A percentile compares a stretch with the other conserved stretches of the same genome.
phyloP scores from a whole-genome alignment of 1,139 yeast species.

The Kurtzmaniella quercitrusa region DNA sequence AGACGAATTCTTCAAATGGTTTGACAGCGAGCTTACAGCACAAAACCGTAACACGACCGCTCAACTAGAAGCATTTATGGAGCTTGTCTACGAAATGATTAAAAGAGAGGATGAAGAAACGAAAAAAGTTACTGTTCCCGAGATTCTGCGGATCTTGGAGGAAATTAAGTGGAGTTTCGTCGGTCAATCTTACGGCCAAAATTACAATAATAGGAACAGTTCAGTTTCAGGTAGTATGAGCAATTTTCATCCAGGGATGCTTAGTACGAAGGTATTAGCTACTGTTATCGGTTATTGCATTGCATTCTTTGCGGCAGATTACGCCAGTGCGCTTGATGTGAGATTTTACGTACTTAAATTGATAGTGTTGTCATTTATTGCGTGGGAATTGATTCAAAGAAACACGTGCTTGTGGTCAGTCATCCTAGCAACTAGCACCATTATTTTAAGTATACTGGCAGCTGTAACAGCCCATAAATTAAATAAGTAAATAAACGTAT shows the following conservation, averaged over 20 bases:
- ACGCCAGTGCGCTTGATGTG: not conserved
- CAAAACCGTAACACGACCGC: slow-evolving; percentile 6
- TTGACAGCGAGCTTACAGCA: slow-evolving; percentile 8
- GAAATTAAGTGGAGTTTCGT: slow-evolving; percentile 17
- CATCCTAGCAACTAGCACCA: not conserved
- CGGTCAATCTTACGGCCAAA: slow-evolving; percentile 4
- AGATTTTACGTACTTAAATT: slow-evolving; percentile 8
- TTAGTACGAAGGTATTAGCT: not conserved
- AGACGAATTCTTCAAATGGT: slow-evolving; percentile 25
- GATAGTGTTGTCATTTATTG: slow-evolving; percentile 6
- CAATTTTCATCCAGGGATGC: slow-evolving; percentile 5
- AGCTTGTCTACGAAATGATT: slow-evolving; percentile 28
- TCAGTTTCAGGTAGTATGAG: slow-evolving; percentile 5
- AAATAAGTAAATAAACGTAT: not conserved
- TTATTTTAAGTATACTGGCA: not conserved
- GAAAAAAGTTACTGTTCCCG: slow-evolving; percentile 10
- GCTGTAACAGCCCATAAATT: not conserved
- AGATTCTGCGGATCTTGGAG: slow-evolving; percentile 19
- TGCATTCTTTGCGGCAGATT: not conserved
- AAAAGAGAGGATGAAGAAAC: slow-evolving; percentile 19
- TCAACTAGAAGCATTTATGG: slow-evolving; percentile 17
- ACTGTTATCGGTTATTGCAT: not conserved
- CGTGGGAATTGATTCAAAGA: not conserved
- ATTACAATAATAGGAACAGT: slow-evolving; percentile 2
- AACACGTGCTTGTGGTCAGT: not conserved